These are phyloP conservation scores for Phellopilus nigrolimitatus DNA, from an alignment of 1,284 basidiomycete genomes.

Conservation along the genomic window DNA sequence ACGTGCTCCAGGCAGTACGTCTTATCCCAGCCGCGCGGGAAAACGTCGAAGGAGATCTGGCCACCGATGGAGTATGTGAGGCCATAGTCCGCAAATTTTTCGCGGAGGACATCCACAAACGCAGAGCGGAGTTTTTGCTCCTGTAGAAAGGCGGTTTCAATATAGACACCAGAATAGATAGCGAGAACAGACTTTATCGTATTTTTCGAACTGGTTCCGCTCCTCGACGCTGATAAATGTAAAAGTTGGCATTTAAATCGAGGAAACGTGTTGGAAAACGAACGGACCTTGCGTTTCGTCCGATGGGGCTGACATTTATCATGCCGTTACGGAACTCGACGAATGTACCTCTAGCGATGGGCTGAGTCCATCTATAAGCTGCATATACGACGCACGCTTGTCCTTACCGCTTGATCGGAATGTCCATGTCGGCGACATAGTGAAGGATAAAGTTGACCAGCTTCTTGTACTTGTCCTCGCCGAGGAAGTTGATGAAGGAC, in stretches of 20 bases:
- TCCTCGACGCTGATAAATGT: constrained; percentile 64
- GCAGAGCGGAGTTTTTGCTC: constrained; percentile 65
- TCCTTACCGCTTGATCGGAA: constrained; percentile 98
- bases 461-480: constrained; percentile 92
- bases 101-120: constrained; percentile 76
- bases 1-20: constrained; percentile 87
- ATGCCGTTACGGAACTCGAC: constrained; percentile 96
- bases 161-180: constrained; percentile 1
- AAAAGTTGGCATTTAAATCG: constrained; percentile 8
- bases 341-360: constrained; percentile 88
- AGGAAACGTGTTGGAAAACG: background rate
- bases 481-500: constrained; percentile 88
- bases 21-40: constrained; percentile 97
- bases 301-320: constrained; percentile 97
- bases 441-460: constrained; percentile 91
- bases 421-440: constrained; percentile 88
- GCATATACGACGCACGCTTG: constrained; percentile 24
- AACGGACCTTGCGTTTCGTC: constrained; percentile 86
- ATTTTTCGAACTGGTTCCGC: constrained; percentile 74
- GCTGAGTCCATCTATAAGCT: background rate
- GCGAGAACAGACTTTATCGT: constrained; percentile 62
- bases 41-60: constrained; percentile 95
- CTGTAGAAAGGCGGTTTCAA: constrained; percentile 28
- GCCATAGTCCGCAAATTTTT: constrained; percentile 82
- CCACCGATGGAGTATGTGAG: constrained; percentile 95